Evolutionary conservation across 139 green algal species (phyloP).

Genomic region (Chlamydomonas sp.): DNA sequence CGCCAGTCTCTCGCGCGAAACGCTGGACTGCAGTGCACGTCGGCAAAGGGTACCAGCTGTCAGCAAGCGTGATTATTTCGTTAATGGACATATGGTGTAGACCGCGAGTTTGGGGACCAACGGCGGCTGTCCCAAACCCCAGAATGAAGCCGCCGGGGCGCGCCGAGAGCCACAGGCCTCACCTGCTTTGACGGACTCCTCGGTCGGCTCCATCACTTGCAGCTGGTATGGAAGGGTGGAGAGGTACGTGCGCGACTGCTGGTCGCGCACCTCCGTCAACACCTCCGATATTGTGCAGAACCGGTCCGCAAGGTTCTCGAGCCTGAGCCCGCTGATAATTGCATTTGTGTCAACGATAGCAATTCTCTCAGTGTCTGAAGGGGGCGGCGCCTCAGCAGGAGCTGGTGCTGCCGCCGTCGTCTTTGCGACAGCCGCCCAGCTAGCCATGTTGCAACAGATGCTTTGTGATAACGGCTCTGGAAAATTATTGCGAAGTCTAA

Average conservation of each 20-base stretch:
- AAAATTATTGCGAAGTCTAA: no score
- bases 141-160: no score
- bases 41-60: not conserved
- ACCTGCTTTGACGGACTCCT: slow-evolving; percentile 81
- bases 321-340: slow-evolving; percentile 78
- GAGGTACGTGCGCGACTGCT: slow-evolving; percentile 72
- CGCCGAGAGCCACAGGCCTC: not conserved
- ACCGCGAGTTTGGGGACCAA: no score
- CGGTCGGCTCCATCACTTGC: slow-evolving; percentile 69
- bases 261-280: slow-evolving; percentile 82
- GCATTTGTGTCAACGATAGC: slow-evolving; percentile 90
- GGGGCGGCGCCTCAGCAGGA: not conserved
- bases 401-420: slow-evolving; percentile 7
- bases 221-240: slow-evolving; percentile 70
- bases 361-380: slow-evolving; percentile 4
- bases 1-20: slow-evolving; percentile 90
- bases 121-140: no score
- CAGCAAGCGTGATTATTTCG: no score
- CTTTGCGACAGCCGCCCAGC: slow-evolving; percentile 21
- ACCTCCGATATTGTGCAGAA: slow-evolving; percentile 85
- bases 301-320: slow-evolving; percentile 66
- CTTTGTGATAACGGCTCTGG: no score
- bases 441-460: no score
- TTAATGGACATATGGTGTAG: no score
- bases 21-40: slow-evolving; percentile 69